Conservation (phyloP, 2,329 filamentous ascomycete genomes). For the Aureobasidium vineae region DNA sequence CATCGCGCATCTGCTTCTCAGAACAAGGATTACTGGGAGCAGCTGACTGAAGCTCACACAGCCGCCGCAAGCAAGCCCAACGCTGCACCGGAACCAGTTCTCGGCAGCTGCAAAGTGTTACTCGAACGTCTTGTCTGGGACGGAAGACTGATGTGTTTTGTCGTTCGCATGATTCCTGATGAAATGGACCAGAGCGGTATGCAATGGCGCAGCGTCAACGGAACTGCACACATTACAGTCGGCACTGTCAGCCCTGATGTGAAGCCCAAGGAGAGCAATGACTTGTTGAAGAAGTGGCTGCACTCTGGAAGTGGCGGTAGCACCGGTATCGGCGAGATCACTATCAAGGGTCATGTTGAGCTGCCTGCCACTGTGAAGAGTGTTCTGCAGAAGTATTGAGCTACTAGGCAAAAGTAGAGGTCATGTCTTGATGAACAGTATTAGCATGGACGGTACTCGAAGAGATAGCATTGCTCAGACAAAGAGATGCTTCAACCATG, state of each 20-base stretch:
- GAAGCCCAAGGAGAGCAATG: conserved; percentile 95
- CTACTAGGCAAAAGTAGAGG: background rate
- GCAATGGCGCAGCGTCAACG: conserved; percentile 65
- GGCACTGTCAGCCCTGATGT: conserved; percentile 72
- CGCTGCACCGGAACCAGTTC: conserved; percentile 47
- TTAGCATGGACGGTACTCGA: background rate
- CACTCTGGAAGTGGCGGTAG: conserved; percentile 53
- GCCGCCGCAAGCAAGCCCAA: conserved; percentile 36
- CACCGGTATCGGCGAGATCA: conserved; percentile 56
- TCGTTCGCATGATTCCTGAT: conserved; percentile 62
- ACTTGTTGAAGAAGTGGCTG: conserved; percentile 73
- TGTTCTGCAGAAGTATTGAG: conserved; percentile 41
- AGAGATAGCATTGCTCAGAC: background rate
- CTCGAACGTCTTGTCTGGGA: conserved; percentile 75
- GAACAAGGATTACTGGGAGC: conserved; percentile 70
- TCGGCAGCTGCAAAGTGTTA: conserved; percentile 65
- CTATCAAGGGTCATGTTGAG: conserved; percentile 55
- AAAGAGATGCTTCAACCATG: too few species aligned
- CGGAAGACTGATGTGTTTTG: conserved; percentile 83
- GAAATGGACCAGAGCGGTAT: conserved; percentile 51
- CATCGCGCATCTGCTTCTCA: conserved; percentile 66
- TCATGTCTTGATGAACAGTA: conserved; percentile 21
- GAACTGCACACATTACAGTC: conserved; percentile 81
- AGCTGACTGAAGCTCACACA: conserved; percentile 62
- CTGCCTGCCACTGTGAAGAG: conserved; percentile 56